Conservation (phyloP, 306 rosid genomes). For the Ammopiptanthus mongolicus region DNA sequence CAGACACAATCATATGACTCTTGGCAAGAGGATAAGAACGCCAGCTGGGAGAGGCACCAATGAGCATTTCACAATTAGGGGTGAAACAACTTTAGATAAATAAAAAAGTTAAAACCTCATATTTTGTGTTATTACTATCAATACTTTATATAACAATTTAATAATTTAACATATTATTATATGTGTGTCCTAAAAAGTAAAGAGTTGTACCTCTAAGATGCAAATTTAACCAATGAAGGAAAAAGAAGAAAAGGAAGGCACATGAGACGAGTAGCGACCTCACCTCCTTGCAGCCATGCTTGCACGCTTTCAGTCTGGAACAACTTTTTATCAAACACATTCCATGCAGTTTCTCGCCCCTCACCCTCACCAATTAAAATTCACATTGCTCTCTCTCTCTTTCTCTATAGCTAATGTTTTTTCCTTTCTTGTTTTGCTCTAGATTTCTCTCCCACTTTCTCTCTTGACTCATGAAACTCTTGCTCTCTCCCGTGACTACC, state of each 20-base stretch:
- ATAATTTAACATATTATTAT: not conserved
- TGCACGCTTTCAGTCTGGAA: constrained; percentile 22
- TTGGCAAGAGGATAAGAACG: constrained; percentile 3
- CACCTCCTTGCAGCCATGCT: constrained; percentile 15
- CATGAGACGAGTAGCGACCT: constrained; percentile 2
- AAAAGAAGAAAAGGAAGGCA: constrained; percentile 1
- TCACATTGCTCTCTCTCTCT: not conserved
- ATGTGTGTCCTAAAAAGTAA: not conserved
- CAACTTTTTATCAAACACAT: constrained; percentile 28
- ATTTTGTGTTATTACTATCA: not conserved
- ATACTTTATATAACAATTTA: not conserved
- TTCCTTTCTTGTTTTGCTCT: constrained; percentile 23
- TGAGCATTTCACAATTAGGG: not conserved
- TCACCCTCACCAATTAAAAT: not conserved
- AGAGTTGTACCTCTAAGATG: not conserved
- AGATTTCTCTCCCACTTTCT: not conserved
- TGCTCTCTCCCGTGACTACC: constrained; percentile 40
- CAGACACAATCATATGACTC: constrained; percentile 23
- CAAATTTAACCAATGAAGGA: not conserved
- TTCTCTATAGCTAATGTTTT: not conserved
- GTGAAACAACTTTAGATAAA: no score
- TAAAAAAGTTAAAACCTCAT: not conserved
- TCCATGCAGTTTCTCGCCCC: constrained; percentile 27
- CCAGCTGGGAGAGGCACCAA: not conserved
- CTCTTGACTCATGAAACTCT: constrained; percentile 28